Base-by-base conservation (phyloP, 345 rosid genomes). In the Eutrema yunnanense region DNA sequence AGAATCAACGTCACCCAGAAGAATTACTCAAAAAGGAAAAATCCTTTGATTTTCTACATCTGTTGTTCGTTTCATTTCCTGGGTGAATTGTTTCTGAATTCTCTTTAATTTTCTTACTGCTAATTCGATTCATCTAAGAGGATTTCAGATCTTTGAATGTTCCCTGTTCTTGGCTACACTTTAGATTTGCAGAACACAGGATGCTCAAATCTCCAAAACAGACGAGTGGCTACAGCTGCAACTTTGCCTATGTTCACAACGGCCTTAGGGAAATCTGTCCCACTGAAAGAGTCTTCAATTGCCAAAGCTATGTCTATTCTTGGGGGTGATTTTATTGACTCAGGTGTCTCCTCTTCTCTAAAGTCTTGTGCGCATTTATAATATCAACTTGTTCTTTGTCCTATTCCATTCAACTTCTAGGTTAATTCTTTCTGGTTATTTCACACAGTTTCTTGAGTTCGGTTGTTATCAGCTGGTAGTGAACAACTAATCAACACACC, bases 241-340 rank as follows among this genome's bases (percentile, higher is more conserved):
- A 53, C 64, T 37, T 60, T 69, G 61, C 86, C 96, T 30, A 74
- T 82, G 78, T 90, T 88, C 73, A 84, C 78, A 13, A 87, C 86
- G 4, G 97, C 89, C 69, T 82, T 56, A 50, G 96, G 96, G 49
- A 86, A 84, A 56, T 72, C 87, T 34, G 88, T 85, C 76, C 76
- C 74, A 4, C 22, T 86, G 62, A 86, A 86, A 62, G 86, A 81
- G 53, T 85, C 94, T 78, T 93, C 94, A 8, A 78, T 85, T 26
- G 83, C 81, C 12, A 87, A 79, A 72, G 96, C 98, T 11, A 37
- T 78, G 43, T 74, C 88, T 55, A 79, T 92, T 81, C 85, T 88
- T 9, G 79, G 82, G 0, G 76, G 65, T 7, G 72, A 73, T n/a
- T 73, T 68, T 34, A 58, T 38, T 30, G 43, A 34, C 58, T 65